These are phyloP conservation scores for Ceratocystis harringtonii DNA, from an alignment of 2,329 filamentous ascomycete species.

Conservation along the genomic window DNA sequence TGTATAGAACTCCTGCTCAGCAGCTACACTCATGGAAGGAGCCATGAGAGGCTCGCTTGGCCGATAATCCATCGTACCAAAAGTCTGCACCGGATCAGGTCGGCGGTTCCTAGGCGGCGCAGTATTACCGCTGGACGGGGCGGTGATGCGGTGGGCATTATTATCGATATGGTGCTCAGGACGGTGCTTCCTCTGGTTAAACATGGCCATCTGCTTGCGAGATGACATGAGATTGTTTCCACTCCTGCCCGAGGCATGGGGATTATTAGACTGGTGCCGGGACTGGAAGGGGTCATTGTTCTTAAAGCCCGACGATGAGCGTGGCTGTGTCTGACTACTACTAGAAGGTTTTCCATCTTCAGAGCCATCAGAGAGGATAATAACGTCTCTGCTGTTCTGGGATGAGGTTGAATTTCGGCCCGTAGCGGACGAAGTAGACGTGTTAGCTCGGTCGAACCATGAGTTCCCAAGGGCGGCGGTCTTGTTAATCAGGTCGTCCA, in stretches of 20 bases:
- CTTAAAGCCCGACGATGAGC: neutral
- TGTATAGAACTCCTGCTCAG: constrained; percentile 42
- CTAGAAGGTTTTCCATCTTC: neutral
- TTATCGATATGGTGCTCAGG: constrained; percentile 41
- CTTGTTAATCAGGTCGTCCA: constrained; percentile 16
- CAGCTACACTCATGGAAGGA: constrained; percentile 16
- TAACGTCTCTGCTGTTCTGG: neutral
- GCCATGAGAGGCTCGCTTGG: constrained; percentile 7
- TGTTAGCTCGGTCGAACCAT: constrained; percentile 12
- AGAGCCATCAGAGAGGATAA: constrained; percentile 2
- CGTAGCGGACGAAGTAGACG: neutral
- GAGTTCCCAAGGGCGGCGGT: constrained; percentile 14
- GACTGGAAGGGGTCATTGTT: neutral
- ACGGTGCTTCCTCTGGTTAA: constrained; percentile 38
- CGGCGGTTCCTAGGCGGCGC: constrained; percentile 24
- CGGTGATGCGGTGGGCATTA: constrained; percentile 31
- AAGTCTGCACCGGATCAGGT: constrained; percentile 18
- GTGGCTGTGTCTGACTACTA: neutral
- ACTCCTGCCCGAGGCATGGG: neutral
- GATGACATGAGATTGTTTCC: constrained; percentile 31
- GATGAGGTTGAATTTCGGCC: neutral
- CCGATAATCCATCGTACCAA: constrained; percentile 13
- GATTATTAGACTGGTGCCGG: neutral
- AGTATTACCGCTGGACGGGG: constrained; percentile 22
- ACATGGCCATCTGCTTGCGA: constrained; percentile 42